Base-by-base conservation (phyloP, 495 filamentous ascomycete species). In the Cenococcum geophilum region DNA sequence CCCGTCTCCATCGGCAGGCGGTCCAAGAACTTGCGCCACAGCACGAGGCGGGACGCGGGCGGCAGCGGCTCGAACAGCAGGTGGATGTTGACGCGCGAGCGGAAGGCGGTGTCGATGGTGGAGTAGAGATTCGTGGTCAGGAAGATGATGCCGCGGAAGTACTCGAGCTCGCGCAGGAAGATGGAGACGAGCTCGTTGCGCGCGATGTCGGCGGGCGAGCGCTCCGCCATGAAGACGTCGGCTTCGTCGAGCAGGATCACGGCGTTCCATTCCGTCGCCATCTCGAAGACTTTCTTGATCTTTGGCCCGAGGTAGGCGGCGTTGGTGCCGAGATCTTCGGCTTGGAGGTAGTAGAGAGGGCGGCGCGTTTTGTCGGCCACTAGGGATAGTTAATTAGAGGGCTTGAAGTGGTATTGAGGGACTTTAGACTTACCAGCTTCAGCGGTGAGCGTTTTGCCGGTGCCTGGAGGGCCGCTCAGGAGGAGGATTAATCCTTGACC, bases 161-260 rank as follows among this genome's bases (percentile, higher is more conserved):
- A 84, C 54, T 86, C 83, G 0, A 85, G 70, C 0, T 74, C 72
- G 1, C 84, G 74, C 0, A 86, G 71, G 61, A 86, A 85, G 4
- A 83, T 74, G 20, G 76, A 76, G 0, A 83, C 79, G 0, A 83
- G 64, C 10, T 72, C 76, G 48, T 86, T 85, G 2, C 80, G 71
- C 6, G 75, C 23, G 0, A 83, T 47, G 43, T 83, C 77, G 10
- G 45, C 52, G 21, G 68, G 61, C 0, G 45, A 64, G 11, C 82
- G 72, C 59, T 76, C 66, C n/a, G 76, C 73, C 0, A 85, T 71
- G 58, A 84, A 86, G 0, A 84, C 73, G 49, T 83, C 81, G 0
- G 77, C 79, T 68, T 85, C 79, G 57, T 85, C 82, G 0, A 85
- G 66, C 0, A 86, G 72, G 4, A 84, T 64, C 0, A 85, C 75